phyloP scores from a whole-genome alignment of 1,284 basidiomycete genomes.

The Ustilago lituana region DNA sequence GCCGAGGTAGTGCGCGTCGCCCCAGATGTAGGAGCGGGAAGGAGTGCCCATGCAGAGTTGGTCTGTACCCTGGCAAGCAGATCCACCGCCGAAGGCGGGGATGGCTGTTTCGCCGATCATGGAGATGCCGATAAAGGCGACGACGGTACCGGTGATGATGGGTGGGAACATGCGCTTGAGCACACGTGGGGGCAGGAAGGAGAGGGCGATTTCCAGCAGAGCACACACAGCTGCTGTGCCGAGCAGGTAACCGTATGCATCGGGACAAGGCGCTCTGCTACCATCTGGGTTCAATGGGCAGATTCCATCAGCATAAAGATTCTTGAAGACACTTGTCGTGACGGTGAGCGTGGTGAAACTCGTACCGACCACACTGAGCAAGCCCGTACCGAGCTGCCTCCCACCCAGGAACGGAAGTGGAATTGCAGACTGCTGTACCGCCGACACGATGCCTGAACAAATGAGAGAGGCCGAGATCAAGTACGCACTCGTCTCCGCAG shows the following conservation, averaged over 20 bases:
- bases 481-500: slow-evolving; percentile 73
- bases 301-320: slow-evolving; percentile 81
- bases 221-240: slow-evolving; percentile 82
- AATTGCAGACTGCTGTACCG: slow-evolving; percentile 79
- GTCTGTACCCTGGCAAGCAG: slow-evolving; percentile 71
- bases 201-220: slow-evolving; percentile 80
- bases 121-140: slow-evolving; percentile 74
- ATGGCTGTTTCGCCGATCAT: slow-evolving; percentile 80
- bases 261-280: slow-evolving; percentile 73
- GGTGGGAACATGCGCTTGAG: slow-evolving; percentile 81
- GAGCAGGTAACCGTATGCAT: slow-evolving; percentile 69
- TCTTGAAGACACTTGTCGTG: slow-evolving; percentile 74
- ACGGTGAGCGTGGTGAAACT: slow-evolving; percentile 83
- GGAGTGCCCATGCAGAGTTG: slow-evolving; percentile 72
- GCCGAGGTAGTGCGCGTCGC: slow-evolving; percentile 82
- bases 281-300: slow-evolving; percentile 77
- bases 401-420: slow-evolving; percentile 71
- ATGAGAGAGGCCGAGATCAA: slow-evolving; percentile 84
- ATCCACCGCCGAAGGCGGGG: slow-evolving; percentile 81
- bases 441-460: slow-evolving; percentile 74
- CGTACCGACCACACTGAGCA: slow-evolving; percentile 85
- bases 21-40: slow-evolving; percentile 74
- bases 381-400: slow-evolving; percentile 79
- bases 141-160: slow-evolving; percentile 73
- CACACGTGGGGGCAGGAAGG: slow-evolving; percentile 74